Percentiles rank a stretch among this genome's conserved stretches.
These are phyloP conservation scores for Tuber microsphaerosporum DNA, from an alignment of 495 filamentous ascomycete species.

Conservation along the genomic window DNA sequence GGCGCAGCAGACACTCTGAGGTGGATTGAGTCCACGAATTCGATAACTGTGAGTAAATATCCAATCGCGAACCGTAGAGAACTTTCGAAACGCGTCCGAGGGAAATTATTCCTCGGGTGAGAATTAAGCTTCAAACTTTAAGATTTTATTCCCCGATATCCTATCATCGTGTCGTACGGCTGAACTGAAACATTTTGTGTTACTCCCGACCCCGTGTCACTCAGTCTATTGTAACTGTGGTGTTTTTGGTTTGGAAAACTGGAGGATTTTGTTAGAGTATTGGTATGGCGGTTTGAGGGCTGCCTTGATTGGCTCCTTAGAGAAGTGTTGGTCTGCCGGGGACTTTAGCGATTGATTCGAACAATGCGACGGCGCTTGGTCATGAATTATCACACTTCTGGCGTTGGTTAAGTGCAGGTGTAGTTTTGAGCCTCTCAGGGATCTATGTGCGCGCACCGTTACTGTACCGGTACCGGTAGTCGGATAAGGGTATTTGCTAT, in stretches of 20 bases:
- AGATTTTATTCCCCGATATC: not conserved
- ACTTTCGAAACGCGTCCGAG: not conserved
- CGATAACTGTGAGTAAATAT: not conserved
- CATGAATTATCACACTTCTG: not conserved
- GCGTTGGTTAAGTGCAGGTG: not conserved
- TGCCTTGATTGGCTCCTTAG: not conserved
- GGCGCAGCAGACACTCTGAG: not conserved
- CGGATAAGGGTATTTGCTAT: not conserved
- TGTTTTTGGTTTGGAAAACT: not conserved
- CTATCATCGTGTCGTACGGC: constrained; percentile 2
- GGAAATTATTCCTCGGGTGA: not conserved
- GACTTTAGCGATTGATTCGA: not conserved
- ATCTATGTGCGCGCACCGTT: not conserved
- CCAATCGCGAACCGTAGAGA: not conserved
- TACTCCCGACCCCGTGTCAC: not conserved
- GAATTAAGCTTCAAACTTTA: not conserved
- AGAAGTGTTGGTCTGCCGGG: not conserved
- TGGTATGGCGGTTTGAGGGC: not conserved
- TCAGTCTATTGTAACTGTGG: not conserved
- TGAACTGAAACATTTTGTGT: not conserved
- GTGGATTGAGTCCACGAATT: not conserved
- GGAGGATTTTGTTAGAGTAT: not conserved
- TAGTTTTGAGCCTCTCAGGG: not conserved
- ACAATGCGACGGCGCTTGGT: constrained; percentile 1
- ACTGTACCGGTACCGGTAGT: no score